Evolutionary conservation across 2,329 filamentous ascomycete species (phyloP).

Genomic region (Colletotrichum falcatum): DNA sequence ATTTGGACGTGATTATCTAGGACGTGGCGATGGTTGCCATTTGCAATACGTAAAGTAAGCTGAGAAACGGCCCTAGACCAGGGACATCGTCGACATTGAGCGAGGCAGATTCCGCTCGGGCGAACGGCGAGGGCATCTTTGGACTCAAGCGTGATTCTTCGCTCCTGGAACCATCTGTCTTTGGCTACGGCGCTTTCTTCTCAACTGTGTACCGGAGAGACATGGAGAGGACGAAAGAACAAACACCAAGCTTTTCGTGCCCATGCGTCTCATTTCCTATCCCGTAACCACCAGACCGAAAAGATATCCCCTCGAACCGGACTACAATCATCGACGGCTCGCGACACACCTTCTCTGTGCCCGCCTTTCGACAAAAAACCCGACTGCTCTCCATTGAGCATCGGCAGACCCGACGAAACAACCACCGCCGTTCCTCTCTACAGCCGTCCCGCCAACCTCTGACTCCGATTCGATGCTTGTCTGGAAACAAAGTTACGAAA

Average conservation of each 20-base stretch:
- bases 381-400: background rate
- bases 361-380: background rate
- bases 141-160: background rate
- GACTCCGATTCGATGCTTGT: slow-evolving; percentile 37
- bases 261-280: background rate
- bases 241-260: background rate
- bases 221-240: background rate
- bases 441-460: slow-evolving; percentile 32
- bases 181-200: background rate
- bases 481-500: slow-evolving; percentile 28
- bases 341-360: slow-evolving; percentile 14
- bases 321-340: slow-evolving; percentile 5
- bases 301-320: background rate
- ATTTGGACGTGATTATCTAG: background rate
- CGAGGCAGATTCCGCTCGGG: background rate
- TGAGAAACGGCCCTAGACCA: background rate
- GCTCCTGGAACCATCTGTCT: slow-evolving; percentile 3
- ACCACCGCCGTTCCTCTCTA: slow-evolving; percentile 2
- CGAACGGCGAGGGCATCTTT: background rate
- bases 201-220: background rate
- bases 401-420: background rate
- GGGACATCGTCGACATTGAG: background rate
- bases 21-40: background rate
- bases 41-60: background rate
- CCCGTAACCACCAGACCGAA: background rate